These are phyloP conservation scores for Metschnikowia dekortorum DNA, from an alignment of 805 yeast genomes.

Conservation along the genomic window DNA sequence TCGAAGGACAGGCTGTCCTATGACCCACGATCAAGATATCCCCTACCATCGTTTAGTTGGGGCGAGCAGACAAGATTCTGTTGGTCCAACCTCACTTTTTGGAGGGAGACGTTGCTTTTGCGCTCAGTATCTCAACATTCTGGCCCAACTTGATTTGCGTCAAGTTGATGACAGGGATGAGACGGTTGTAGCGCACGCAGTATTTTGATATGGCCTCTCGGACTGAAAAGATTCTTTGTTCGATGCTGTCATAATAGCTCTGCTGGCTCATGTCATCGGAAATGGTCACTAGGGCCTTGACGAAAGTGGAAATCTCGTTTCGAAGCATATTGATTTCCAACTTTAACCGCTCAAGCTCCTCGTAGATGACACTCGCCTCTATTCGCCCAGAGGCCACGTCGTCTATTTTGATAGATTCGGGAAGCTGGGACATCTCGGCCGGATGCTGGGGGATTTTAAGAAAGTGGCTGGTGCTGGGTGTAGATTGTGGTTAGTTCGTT, in stretches of 20 bases:
- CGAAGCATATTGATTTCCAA: conserved; percentile 39
- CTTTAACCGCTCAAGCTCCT: conserved; percentile 38
- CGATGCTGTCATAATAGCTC: conserved; percentile 35
- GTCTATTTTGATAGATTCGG: conserved; percentile 28
- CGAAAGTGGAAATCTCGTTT: conserved; percentile 37
- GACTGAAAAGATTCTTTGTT: conserved; percentile 33
- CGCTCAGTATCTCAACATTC: conserved; percentile 40
- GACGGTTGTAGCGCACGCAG: conserved; percentile 39
- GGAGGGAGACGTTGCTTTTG: not conserved
- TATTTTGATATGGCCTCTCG: conserved; percentile 40
- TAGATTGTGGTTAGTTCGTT: not conserved
- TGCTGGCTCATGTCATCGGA: conserved; percentile 29
- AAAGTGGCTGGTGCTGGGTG: not conserved
- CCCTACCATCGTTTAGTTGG: too few relatives aligned
- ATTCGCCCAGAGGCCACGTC: conserved; percentile 42
- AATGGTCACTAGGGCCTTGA: conserved; percentile 35
- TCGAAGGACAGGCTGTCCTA: too few relatives aligned
- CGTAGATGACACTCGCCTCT: conserved; percentile 39
- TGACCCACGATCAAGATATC: too few relatives aligned
- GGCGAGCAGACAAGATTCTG: not conserved
- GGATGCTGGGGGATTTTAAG: not conserved
- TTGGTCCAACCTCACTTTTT: not conserved
- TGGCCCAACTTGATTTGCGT: conserved; percentile 49
- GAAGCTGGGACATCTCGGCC: conserved; percentile 5
- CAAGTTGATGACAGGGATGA: conserved; percentile 47